Percentiles rank a stretch among this genome's conserved stretches.
phyloP scores from a whole-genome alignment of 495 filamentous ascomycete species.

The Clavariopsis aquatica region DNA sequence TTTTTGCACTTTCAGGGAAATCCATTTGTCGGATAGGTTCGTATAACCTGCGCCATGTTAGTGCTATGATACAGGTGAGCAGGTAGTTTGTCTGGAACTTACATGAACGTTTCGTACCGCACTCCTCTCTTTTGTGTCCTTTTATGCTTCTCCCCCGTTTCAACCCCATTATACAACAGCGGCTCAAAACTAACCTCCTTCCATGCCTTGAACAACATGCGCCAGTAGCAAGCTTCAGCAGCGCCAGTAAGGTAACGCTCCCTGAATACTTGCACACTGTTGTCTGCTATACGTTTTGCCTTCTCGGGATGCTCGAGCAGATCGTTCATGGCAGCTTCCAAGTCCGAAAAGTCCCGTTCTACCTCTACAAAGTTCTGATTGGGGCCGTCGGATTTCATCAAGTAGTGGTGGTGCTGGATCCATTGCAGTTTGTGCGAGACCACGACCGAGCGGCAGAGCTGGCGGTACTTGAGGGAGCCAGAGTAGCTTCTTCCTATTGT shows the following conservation, averaged over 20 bases:
- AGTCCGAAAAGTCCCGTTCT: slow-evolving; percentile 55
- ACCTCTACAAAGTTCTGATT: slow-evolving; percentile 64
- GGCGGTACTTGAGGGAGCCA: slow-evolving; percentile 60
- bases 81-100: no score
- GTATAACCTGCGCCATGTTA: no score
- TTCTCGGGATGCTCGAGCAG: slow-evolving; percentile 52
- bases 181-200: slow-evolving; percentile 30
- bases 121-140: slow-evolving; percentile 28
- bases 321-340: slow-evolving; percentile 55
- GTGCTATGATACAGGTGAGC: no score
- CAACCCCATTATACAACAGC: slow-evolving; percentile 23
- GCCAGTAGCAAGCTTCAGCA: slow-evolving; percentile 50
- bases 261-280: slow-evolving; percentile 56
- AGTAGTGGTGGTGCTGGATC: slow-evolving; percentile 49
- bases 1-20: neutral
- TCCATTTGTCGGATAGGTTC: slow-evolving; percentile 8
- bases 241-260: slow-evolving; percentile 63
- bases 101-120: slow-evolving; percentile 33
- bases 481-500: slow-evolving; percentile 48
- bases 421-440: slow-evolving; percentile 53
- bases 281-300: slow-evolving; percentile 59
- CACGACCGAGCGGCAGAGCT: slow-evolving; percentile 61
- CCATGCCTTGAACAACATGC: slow-evolving; percentile 53
- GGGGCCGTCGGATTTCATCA: slow-evolving; percentile 50
- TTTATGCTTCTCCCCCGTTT: slow-evolving; percentile 14